Evolutionary conservation across 306 rosid species (phyloP).

Genomic region (Vigna mungo): DNA sequence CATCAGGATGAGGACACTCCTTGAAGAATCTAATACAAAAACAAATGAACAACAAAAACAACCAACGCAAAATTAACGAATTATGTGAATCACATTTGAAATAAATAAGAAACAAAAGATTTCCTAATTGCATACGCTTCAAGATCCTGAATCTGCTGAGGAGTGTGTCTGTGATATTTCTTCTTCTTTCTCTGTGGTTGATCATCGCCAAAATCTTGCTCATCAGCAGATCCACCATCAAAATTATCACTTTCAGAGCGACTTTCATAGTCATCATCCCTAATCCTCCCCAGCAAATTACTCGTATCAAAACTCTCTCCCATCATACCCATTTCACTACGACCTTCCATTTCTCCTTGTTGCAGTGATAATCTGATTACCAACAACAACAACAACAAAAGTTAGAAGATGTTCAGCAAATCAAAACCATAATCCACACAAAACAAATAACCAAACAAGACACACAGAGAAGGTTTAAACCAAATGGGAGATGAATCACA

Average conservation of each 20-base stretch:
- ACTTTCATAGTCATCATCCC: constrained; percentile 85
- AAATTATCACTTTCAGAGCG: constrained; percentile 86
- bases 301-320: constrained; percentile 68
- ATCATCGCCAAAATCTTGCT: constrained; percentile 67
- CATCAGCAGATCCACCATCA: constrained; percentile 83
- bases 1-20: constrained; percentile 95
- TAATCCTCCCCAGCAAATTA: constrained; percentile 57
- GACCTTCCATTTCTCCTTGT: constrained; percentile 75
- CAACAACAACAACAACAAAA: constrained; percentile 1
- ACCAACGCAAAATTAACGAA: neutral
- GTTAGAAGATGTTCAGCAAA: neutral
- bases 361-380: constrained; percentile 43
- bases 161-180: constrained; percentile 91
- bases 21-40: constrained; percentile 72
- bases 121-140: constrained; percentile 64
- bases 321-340: constrained; percentile 55
- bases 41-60: neutral
- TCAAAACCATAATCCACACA: constrained; percentile 7
- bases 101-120: neutral
- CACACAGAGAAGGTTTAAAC: neutral
- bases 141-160: constrained; percentile 83
- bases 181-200: constrained; percentile 53
- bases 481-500: constrained; percentile 41
- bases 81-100: neutral
- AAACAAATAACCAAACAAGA: constrained; percentile 22